Conservation (phyloP, 2,329 filamentous ascomycete genomes). For the Arthrobotrys conoides region DNA sequence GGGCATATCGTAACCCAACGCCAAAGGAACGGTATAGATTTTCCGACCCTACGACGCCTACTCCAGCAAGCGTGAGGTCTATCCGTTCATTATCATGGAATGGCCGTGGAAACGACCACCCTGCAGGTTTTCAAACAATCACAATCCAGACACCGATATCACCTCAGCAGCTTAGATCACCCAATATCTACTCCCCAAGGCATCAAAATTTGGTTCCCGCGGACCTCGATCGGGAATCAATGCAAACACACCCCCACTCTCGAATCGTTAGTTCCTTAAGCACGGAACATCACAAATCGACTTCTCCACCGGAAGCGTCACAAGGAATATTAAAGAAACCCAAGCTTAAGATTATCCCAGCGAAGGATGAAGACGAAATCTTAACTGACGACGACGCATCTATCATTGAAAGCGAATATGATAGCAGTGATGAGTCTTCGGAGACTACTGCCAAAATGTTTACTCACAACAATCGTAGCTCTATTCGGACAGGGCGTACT, state of each 20-base stretch:
- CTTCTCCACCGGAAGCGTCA: neutral
- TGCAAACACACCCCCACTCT: slow-evolving; percentile 54
- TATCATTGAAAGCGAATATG: slow-evolving; percentile 47
- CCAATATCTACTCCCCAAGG: slow-evolving; percentile 17
- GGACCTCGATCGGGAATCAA: slow-evolving; percentile 39
- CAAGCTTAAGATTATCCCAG: slow-evolving; percentile 21
- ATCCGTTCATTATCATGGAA: slow-evolving; percentile 53
- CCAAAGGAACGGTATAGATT: slow-evolving; percentile 44
- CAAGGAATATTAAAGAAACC: neutral
- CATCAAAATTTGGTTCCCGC: slow-evolving; percentile 16
- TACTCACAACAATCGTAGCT: slow-evolving; percentile 40
- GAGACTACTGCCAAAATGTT: slow-evolving; percentile 20
- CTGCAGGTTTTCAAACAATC: slow-evolving; percentile 5
- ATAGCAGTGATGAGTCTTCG: slow-evolving; percentile 30
- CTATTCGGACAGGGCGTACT: slow-evolving; percentile 29
- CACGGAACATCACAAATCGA: slow-evolving; percentile 13
- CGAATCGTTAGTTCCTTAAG: slow-evolving; percentile 22
- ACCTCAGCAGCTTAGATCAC: slow-evolving; percentile 28
- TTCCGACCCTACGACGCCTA: slow-evolving; percentile 50
- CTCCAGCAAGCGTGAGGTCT: slow-evolving; percentile 40
- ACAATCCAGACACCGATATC: slow-evolving; percentile 27
- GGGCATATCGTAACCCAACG: slow-evolving; percentile 15
- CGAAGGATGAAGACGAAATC: slow-evolving; percentile 45
- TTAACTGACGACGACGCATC: slow-evolving; percentile 46
- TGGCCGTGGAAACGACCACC: slow-evolving; percentile 12